Evolutionary conservation across 2,329 filamentous ascomycete species (phyloP), one percentile per base, ranked within the genome.

Genomic region (Lasiodiplodia sp.): DNA sequence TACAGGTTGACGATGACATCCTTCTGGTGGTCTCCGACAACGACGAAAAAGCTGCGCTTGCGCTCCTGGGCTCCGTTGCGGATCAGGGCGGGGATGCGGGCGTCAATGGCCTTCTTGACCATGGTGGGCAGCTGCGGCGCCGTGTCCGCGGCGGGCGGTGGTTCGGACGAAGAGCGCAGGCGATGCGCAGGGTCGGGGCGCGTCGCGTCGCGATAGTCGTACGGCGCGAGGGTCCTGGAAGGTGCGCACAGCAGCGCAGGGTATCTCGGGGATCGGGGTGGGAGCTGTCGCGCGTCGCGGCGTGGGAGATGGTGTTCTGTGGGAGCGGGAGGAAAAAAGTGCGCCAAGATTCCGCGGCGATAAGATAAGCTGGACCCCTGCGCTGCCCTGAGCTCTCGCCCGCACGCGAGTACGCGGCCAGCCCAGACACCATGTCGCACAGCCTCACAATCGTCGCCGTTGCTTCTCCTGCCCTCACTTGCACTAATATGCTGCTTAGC

Each of bases 21-120:
- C 81, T 99, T 99, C 73, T 94, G 89, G 69, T 89, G 89, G 80
- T 99, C 94, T 77, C 96, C 96, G 56, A 99, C 95, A 28, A 99
- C 90, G 69, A 99, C 93, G 81, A 99, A 96, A 85, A 99, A 97
- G 83, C 92, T 97, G 80, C 96, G 89, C 85, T 98, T 98, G 88
- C 97, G 97, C 81, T 97, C 94, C 81, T 80, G 78, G 40, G 77
- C 78, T 49, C 78, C 78, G 71, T 80, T 80, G 21, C 78, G 78
- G 57, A 80, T 80, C 72, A 80, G 71, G 65, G 78, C 78, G 68
- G 78, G 78, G 71, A 80, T 80, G 31, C 78, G 78, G 51, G 78
- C 76, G 69, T 80, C 78, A 72, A 69, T 69, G 49, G 68, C 68
- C 52, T 69, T 69, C 57, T 69, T 69, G 68, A 69, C 68, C 68